Evolutionary conservation across 345 rosid genomes (phyloP).

Genomic region (Barbarea vulgaris): DNA sequence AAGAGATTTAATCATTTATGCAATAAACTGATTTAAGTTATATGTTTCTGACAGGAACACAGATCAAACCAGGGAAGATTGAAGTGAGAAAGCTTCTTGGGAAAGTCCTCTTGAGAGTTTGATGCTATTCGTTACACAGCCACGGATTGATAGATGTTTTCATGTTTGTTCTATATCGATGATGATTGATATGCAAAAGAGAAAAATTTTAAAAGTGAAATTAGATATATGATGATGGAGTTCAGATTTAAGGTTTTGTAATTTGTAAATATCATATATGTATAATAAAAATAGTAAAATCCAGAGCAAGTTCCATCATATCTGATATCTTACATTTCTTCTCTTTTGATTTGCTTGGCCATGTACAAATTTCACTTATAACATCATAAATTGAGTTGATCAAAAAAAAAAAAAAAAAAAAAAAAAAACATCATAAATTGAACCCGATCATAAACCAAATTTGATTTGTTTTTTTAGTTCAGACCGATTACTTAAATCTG

Average conservation of each 20-base stretch:
- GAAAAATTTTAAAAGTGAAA: not conserved
- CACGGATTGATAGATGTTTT: slow-evolving; percentile 20
- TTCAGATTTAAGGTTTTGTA: slow-evolving; percentile 12
- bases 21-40: not conserved
- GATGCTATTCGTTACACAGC: slow-evolving; percentile 13
- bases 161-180: slow-evolving; percentile 25
- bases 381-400: not conserved
- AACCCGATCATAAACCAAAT: not conserved
- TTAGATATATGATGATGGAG: slow-evolving; percentile 9
- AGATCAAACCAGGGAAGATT: slow-evolving; percentile 32
- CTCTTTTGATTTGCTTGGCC: not conserved
- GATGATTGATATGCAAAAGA: slow-evolving; percentile 10
- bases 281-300: slow-evolving; percentile 13
- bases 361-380: not conserved
- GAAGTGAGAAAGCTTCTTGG: not conserved
- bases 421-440: not conserved
- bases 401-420: too few species aligned
- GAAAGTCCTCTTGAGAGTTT: slow-evolving; percentile 16
- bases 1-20: not conserved
- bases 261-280: slow-evolving; percentile 35
- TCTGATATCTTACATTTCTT: not conserved
- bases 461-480: not conserved
- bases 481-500: not conserved
- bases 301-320: not conserved
- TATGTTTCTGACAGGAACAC: slow-evolving; percentile 26